phyloP scores from a whole-genome alignment of 768 basidiomycete genomes.

The Leccinum subgranulosum region DNA sequence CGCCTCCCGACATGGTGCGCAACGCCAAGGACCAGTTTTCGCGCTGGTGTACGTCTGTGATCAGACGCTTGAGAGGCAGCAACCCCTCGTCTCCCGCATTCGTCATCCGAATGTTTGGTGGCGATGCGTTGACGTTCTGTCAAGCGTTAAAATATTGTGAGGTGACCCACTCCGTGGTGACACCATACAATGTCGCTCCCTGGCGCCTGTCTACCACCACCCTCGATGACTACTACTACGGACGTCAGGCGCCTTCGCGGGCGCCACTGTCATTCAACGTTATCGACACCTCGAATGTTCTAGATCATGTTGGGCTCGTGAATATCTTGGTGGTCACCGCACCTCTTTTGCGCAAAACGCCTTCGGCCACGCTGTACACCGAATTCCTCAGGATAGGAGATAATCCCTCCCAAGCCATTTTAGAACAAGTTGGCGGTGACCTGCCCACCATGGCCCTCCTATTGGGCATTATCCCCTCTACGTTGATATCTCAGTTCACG shows the following conservation, averaged over 20 bases:
- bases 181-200: conserved; percentile 19
- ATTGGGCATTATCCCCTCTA: conserved; percentile 23
- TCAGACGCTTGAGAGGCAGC: conserved; percentile 9
- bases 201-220: conserved; percentile 24
- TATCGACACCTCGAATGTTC: conserved; percentile 31
- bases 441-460: conserved; percentile 24
- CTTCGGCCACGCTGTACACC: conserved; percentile 27
- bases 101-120: conserved; percentile 27
- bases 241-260: neutral
- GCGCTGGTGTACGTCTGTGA: conserved; percentile 21
- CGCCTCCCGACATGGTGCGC: conserved; percentile 7
- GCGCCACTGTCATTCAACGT: conserved; percentile 30
- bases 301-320: conserved; percentile 25
- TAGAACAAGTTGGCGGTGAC: conserved; percentile 23
- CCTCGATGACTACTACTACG: conserved; percentile 21
- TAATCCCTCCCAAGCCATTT: conserved; percentile 10
- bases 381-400: conserved; percentile 22
- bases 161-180: conserved; percentile 3
- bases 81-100: conserved; percentile 17
- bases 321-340: conserved; percentile 23
- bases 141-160: conserved; percentile 18
- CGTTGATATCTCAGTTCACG: conserved; percentile 21
- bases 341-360: conserved; percentile 19
- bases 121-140: conserved; percentile 28
- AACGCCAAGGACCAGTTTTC: conserved; percentile 24